Percentiles rank a stretch among this genome's conserved stretches.
phyloP scores from a whole-genome alignment of 495 filamentous ascomycete species.

The Annulohypoxylon maeteangense region DNA sequence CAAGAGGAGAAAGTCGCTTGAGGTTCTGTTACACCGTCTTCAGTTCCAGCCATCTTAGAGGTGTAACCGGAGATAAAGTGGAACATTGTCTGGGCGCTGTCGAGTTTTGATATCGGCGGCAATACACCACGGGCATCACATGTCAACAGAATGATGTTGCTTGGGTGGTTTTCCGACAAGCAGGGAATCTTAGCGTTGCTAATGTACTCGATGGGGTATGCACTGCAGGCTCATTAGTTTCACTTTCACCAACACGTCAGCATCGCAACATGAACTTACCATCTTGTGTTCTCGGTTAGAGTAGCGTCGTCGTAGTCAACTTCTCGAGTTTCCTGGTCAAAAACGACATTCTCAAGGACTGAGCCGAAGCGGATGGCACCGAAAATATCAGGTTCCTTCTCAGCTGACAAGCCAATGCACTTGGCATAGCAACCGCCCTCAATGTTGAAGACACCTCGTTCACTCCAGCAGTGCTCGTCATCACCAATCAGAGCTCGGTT shows the following conservation, averaged over 20 bases:
- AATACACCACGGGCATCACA: constrained; percentile 98
- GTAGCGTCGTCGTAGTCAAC: constrained; percentile 97
- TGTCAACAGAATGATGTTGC: constrained; percentile 97
- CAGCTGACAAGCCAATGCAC: constrained; percentile 95
- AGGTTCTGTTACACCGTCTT: constrained; percentile 95
- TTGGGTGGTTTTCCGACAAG: constrained; percentile 84
- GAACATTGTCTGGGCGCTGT: constrained; percentile 97
- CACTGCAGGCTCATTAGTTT: constrained; percentile 55
- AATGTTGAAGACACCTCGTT: constrained; percentile 98
- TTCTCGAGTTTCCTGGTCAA: constrained; percentile 85
- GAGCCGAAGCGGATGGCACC: constrained; percentile 96
- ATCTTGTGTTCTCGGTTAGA: constrained; percentile 97
- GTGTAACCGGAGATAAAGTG: constrained; percentile 99
- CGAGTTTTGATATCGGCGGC: constrained; percentile 97
- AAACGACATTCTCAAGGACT: constrained; percentile 98
- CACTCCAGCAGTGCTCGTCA: constrained; percentile 99
- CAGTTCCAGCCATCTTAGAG: constrained; percentile 99
- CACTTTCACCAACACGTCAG: neutral
- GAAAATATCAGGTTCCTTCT: constrained; percentile 99
- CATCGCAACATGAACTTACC: constrained; percentile 50
- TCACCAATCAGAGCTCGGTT: constrained; percentile 97
- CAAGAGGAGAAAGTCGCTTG: constrained; percentile 99
- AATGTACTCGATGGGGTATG: constrained; percentile 99
- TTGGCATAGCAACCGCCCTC: constrained; percentile 99
- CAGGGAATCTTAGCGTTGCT: constrained; percentile 98